These are phyloP conservation scores for Trichoderma hamatum DNA, from an alignment of 2,329 filamentous ascomycete species.

Conservation along the genomic window DNA sequence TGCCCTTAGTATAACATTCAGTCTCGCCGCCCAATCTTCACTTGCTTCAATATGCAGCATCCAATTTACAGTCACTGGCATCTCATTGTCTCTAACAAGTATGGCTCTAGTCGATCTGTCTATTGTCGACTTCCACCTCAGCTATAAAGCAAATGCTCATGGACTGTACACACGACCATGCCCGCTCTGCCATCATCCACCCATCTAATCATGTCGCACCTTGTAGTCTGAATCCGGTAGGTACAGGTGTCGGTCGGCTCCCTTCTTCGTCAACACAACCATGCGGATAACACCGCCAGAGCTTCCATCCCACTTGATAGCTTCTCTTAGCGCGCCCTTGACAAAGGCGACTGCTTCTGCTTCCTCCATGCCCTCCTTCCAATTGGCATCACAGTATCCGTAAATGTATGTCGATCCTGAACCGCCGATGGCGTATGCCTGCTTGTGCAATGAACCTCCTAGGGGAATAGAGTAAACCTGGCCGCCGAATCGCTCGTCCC, in stretches of 20 bases:
- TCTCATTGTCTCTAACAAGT: not conserved
- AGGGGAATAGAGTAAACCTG: conserved; percentile 98
- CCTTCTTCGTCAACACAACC: conserved; percentile 90
- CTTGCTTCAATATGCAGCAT: not conserved
- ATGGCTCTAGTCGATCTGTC: not conserved
- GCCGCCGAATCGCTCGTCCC: conserved; percentile 91
- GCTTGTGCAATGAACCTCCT: conserved; percentile 96
- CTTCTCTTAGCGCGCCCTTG: conserved; percentile 86
- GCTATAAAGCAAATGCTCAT: not conserved
- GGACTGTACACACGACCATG: not conserved
- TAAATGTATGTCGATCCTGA: conserved; percentile 99
- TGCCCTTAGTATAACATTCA: no score
- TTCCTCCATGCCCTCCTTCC: conserved; percentile 94
- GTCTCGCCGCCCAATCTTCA: not conserved
- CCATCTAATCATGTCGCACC: conserved; percentile 64
- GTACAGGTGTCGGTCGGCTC: conserved; percentile 91
- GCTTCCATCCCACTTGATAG: conserved; percentile 99
- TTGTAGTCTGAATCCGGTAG: conserved; percentile 89
- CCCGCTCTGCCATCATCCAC: not conserved
- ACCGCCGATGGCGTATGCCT: conserved; percentile 91
- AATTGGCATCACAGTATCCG: conserved; percentile 96
- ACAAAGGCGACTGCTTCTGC: conserved; percentile 89
- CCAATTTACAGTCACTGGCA: not conserved
- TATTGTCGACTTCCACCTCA: conserved; percentile 1
- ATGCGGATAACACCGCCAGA: conserved; percentile 97